Percentiles rank a stretch among this genome's conserved stretches.
phyloP scores from a whole-genome alignment of 306 rosid species.

The Castanea mollissima region DNA sequence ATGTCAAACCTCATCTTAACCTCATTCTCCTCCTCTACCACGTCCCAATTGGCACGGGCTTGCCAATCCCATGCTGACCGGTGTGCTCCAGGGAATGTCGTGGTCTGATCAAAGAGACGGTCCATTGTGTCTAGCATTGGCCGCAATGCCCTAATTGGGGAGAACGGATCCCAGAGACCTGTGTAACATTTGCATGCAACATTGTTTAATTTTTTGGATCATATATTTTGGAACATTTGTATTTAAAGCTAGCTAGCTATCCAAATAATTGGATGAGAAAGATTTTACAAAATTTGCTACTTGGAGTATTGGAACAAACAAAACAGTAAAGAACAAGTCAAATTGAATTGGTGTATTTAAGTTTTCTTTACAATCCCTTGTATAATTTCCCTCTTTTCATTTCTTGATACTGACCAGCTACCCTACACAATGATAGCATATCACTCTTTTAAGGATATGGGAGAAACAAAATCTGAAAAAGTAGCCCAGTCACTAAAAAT shows the following conservation, averaged over 20 bases:
- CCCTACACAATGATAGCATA: background rate
- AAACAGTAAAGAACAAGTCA: too few relatives aligned
- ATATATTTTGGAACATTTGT: background rate
- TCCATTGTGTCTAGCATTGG: constrained; percentile 79
- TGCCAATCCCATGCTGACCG: constrained; percentile 33
- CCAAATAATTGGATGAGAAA: background rate
- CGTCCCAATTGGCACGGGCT: constrained; percentile 68
- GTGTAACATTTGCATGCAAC: background rate
- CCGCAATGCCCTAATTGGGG: constrained; percentile 77
- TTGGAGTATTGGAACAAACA: background rate
- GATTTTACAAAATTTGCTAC: background rate
- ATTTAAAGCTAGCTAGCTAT: background rate
- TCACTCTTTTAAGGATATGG: background rate
- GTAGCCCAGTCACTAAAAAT: background rate
- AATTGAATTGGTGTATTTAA: background rate
- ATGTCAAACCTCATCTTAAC: constrained; percentile 76
- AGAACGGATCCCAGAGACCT: constrained; percentile 74
- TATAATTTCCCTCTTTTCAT: background rate
- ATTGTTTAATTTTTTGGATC: background rate
- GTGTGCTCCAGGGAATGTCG: constrained; percentile 43
- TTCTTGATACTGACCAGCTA: background rate
- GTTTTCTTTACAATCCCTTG: background rate
- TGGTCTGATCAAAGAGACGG: constrained; percentile 50
- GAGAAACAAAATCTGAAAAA: background rate
- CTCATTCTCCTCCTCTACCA: constrained; percentile 63